Conservation (phyloP, 345 rosid species). For the Tarenaya hassleriana region DNA sequence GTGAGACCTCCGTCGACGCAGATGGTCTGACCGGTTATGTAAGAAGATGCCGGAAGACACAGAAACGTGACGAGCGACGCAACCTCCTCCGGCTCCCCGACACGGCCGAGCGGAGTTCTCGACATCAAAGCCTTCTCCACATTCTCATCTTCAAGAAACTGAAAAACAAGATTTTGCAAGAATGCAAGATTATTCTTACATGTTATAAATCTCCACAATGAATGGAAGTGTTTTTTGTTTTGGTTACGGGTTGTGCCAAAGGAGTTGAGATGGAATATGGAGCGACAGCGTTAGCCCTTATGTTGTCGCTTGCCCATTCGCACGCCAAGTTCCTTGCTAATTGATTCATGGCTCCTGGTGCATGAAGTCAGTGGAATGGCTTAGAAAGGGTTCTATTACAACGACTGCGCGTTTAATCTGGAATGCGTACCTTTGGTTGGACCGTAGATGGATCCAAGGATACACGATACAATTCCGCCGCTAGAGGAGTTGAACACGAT, state of each 20-base stretch:
- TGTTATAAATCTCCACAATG: no score
- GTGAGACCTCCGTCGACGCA: slow-evolving; percentile 50
- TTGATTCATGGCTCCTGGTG: slow-evolving; percentile 46
- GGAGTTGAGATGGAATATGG: slow-evolving; percentile 41
- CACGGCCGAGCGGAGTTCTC: slow-evolving; percentile 22
- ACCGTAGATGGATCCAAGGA: slow-evolving; percentile 24
- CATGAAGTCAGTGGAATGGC: no score
- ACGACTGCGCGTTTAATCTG: no score
- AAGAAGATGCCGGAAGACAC: slow-evolving; percentile 59
- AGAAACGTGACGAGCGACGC: slow-evolving; percentile 46
- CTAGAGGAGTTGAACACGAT: slow-evolving; percentile 43
- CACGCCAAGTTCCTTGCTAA: slow-evolving; percentile 52
- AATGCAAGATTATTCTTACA: no score
- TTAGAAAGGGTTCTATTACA: no score
- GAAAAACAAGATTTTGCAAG: not conserved
- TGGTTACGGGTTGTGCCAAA: slow-evolving; percentile 26
- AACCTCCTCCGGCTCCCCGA: slow-evolving; percentile 47
- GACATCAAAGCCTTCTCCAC: no score
- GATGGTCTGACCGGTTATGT: slow-evolving; percentile 56
- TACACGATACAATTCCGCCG: slow-evolving; percentile 24
- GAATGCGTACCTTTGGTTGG: slow-evolving; percentile 35
- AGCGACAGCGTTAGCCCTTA: slow-evolving; percentile 48
- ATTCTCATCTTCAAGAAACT: no score
- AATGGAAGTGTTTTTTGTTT: not conserved
- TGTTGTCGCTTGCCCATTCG: slow-evolving; percentile 64